Evolutionary conservation across 2,329 filamentous ascomycete species (phyloP), one percentile per base, ranked within the genome.

Genomic region (Aurifilum marmelostoma): DNA sequence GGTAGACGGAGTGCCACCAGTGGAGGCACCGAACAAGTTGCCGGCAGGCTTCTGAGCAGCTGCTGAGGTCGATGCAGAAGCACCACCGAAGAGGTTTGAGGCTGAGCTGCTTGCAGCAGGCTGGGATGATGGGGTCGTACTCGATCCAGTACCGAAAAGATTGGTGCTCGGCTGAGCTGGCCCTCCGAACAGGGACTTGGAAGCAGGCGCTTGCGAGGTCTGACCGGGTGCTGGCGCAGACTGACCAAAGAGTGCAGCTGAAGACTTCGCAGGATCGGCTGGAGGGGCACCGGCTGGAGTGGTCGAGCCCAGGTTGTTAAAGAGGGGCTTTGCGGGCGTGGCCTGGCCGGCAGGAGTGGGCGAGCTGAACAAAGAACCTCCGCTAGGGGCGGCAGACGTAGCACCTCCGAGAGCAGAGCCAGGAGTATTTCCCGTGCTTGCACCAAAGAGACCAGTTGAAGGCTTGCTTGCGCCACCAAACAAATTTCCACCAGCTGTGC

Each of bases 241-340:
- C 59, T 62, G 64, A 50, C 67, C 62, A 56, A 73, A 74, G 37
- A 74, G 63, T 47, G 52, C 61, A 16, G 63, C 52, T 29, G 67
- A 60, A 34, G 56, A 63, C 65, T 63, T 74, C 71, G 73, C 73
- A 16, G 75, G 73, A 37, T 79, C 80, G 6, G 79, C 74, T 0
- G 85, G 84, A n/a, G 67, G 86, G n/a, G 83, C 82, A 47, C 86
- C 86, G 29, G 85, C 85, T 21, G 86, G 85, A 47, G 86, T 87
- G 2, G 85, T 87, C 24, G 85, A 87, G 66, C 80, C 79, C 43
- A 86, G 73, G n/a, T 77, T 72, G 34, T 75, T 73, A 67, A 86
- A 82, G 66, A 80, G 70, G 21, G 84, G 81, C 75, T 87, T 87
- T n/a, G 81, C 80, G 37, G 82, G 82, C 27, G 82, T 84, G 27